Conservation (phyloP, 106 monocot genomes). For the Dendrobium officinale region DNA sequence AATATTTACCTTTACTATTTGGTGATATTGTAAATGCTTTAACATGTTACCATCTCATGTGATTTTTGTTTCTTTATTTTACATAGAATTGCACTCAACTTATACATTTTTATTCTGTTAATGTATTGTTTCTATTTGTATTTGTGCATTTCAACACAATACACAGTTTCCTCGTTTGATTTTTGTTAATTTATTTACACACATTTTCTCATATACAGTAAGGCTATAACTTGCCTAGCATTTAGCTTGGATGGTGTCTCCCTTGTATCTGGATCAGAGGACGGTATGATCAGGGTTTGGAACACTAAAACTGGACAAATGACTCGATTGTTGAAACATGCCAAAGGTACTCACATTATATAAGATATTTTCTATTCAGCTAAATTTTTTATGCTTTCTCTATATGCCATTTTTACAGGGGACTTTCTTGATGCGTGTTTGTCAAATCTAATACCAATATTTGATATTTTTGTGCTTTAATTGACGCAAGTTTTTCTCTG, state of each 20-base stretch:
- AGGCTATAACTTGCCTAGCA: conserved; percentile 64
- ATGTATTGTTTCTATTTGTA: not conserved
- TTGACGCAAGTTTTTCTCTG: too few relatives aligned
- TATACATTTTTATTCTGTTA: not conserved
- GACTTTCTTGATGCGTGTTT: not conserved
- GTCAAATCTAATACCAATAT: not conserved
- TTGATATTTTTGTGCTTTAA: not conserved
- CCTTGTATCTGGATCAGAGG: conserved; percentile 81
- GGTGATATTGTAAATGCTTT: not conserved
- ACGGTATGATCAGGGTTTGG: conserved; percentile 77
- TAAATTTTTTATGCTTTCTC: not conserved
- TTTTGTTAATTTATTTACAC: not conserved
- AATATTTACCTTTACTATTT: not conserved
- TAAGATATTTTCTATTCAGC: not conserved
- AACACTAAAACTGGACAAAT: conserved; percentile 49
- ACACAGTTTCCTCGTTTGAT: not conserved
- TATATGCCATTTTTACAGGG: not conserved
- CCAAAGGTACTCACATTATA: conserved; percentile 46
- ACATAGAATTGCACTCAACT: not conserved
- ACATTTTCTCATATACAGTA: conserved; percentile 31
- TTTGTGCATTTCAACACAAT: not conserved
- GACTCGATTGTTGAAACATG: conserved; percentile 55
- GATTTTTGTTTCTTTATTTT: not conserved
- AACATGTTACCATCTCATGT: not conserved
- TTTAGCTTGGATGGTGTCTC: conserved; percentile 69